These are phyloP conservation scores for Fusarium burgessii DNA, from an alignment of 2,329 filamentous ascomycete species.

Conservation along the genomic window DNA sequence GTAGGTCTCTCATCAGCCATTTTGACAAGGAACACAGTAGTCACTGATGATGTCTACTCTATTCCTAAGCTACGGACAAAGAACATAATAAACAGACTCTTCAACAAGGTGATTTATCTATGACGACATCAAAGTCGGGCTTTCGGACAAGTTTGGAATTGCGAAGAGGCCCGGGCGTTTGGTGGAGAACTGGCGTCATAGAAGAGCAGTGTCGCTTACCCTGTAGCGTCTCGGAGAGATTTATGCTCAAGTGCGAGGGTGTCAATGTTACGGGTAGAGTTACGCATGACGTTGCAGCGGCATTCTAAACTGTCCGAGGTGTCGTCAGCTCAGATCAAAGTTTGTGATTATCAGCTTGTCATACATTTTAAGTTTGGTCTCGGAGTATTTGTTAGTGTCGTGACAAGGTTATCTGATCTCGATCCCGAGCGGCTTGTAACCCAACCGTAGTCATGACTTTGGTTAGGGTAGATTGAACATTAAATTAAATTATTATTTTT, in stretches of 20 bases:
- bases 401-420: not conserved
- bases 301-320: slow-evolving; percentile 11
- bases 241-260: not conserved
- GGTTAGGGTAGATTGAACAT: not conserved
- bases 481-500: not conserved
- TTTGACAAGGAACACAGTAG: not conserved
- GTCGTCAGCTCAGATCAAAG: not conserved
- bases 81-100: slow-evolving; percentile 7
- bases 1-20: slow-evolving; percentile 43
- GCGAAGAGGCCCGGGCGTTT: slow-evolving; percentile 11
- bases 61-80: not conserved
- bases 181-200: slow-evolving; percentile 31
- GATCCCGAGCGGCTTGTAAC: not conserved
- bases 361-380: not conserved
- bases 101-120: slow-evolving; percentile 14
- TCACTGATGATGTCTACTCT: not conserved
- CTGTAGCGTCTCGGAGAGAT: not conserved
- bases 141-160: slow-evolving; percentile 32
- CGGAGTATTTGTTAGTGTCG: not conserved
- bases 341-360: not conserved
- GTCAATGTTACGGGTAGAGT: not conserved
- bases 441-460: fast-evolving
- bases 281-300: slow-evolving; percentile 15
- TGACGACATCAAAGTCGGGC: slow-evolving; percentile 33
- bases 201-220: not conserved